Conservation (phyloP, 768 basidiomycete genomes). For the Russula sp. region DNA sequence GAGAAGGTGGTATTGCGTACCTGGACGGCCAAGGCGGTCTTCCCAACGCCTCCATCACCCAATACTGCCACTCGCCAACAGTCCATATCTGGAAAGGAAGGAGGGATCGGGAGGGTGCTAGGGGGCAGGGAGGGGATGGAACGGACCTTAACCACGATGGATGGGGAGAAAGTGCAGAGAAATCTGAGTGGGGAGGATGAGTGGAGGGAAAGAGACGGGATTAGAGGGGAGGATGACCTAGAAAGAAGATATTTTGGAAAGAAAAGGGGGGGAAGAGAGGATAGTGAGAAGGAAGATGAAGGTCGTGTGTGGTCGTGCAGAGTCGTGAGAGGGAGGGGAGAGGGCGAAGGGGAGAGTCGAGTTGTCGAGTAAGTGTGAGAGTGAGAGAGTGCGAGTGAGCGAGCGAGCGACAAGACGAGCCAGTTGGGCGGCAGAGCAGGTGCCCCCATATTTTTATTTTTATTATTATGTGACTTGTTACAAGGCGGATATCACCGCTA, state of each 20-base stretch:
- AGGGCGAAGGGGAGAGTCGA: constrained; percentile 27
- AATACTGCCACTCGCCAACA: constrained; percentile 95
- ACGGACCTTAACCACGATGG: constrained; percentile 28
- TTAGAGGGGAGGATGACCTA: constrained; percentile 20
- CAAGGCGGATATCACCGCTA: constrained; percentile 15
- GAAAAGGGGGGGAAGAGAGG: constrained; percentile 15
- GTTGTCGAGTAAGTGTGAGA: neutral
- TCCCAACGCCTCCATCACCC: constrained; percentile 96
- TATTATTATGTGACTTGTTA: neutral
- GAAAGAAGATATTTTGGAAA: constrained; percentile 18
- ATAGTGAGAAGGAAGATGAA: constrained; percentile 18
- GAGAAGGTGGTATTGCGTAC: constrained; percentile 46
- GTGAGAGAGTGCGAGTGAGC: neutral
- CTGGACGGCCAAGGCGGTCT: constrained; percentile 95
- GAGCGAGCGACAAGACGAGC: neutral
- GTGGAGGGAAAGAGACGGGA: constrained; percentile 14
- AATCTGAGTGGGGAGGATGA: constrained; percentile 23
- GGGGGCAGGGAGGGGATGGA: neutral
- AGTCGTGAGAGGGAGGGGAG: constrained; percentile 35
- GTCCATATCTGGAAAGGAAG: constrained; percentile 60
- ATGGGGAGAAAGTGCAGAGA: constrained; percentile 19
- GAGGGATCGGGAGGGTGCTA: constrained; percentile 12
- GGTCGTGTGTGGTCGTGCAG: constrained; percentile 31
- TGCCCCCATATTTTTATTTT: too few species aligned
- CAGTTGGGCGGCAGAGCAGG: constrained; percentile 7